phyloP scores from a whole-genome alignment of 768 basidiomycete species.

The Boletus coccyginus region DNA sequence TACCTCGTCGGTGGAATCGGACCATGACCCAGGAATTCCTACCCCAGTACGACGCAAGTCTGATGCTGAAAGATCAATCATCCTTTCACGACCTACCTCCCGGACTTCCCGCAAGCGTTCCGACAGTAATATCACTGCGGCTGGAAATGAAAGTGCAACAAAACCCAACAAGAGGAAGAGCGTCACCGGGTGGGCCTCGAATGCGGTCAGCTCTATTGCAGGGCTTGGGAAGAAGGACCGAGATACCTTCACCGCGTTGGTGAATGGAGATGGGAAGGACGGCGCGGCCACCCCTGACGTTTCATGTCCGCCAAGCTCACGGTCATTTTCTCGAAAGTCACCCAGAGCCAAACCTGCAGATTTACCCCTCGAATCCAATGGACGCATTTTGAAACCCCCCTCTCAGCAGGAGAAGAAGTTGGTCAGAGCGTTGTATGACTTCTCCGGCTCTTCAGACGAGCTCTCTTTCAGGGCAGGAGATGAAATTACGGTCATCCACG shows the following conservation, averaged over 20 bases:
- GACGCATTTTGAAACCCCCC: slow-evolving; percentile 49
- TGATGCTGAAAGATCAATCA: slow-evolving; percentile 39
- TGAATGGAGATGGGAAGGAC: slow-evolving; percentile 40
- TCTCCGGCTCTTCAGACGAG: slow-evolving; percentile 73
- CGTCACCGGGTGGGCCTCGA: slow-evolving; percentile 56
- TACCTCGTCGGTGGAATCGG: slow-evolving; percentile 34
- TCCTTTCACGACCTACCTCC: slow-evolving; percentile 56
- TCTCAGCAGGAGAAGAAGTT: slow-evolving; percentile 49
- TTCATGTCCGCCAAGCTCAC: slow-evolving; percentile 37
- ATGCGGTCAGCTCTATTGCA: slow-evolving; percentile 59
- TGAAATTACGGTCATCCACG: slow-evolving; percentile 71
- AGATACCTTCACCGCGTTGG: slow-evolving; percentile 58
- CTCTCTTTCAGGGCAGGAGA: slow-evolving; percentile 72
- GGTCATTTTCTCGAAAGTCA: slow-evolving; percentile 29
- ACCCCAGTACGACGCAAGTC: slow-evolving; percentile 39
- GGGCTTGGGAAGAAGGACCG: slow-evolving; percentile 56
- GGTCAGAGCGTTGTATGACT: slow-evolving; percentile 74
- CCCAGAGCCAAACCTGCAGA: slow-evolving; percentile 27
- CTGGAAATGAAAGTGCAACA: slow-evolving; percentile 33
- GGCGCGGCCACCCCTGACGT: slow-evolving; percentile 21
- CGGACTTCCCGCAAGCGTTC: slow-evolving; percentile 64
- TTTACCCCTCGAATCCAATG: slow-evolving; percentile 21
- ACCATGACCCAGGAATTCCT: slow-evolving; percentile 28
- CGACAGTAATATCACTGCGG: slow-evolving; percentile 49
- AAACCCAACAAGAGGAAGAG: slow-evolving; percentile 40